A percentile compares a stretch with the other conserved stretches of the same genome.
Evolutionary conservation across 2,329 filamentous ascomycete genomes (phyloP).

Genomic region (Colletotrichum salicis): DNA sequence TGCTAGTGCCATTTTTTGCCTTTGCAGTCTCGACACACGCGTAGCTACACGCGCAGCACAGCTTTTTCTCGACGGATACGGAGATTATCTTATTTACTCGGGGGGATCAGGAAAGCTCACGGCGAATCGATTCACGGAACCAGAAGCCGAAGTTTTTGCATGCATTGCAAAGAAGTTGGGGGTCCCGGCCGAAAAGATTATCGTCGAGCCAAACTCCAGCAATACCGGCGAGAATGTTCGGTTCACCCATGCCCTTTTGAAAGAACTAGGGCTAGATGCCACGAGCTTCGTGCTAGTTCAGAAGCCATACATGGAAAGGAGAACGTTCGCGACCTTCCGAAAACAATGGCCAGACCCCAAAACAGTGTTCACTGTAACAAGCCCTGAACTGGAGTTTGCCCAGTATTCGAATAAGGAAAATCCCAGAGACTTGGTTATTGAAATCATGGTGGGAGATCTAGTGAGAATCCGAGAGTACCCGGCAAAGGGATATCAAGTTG

Average conservation of each 20-base stretch:
- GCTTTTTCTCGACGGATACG: slow-evolving; percentile 52
- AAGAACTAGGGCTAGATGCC: slow-evolving; percentile 39
- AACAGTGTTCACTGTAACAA: slow-evolving; percentile 52
- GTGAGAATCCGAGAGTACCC: slow-evolving; percentile 56
- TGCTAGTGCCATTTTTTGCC: slow-evolving; percentile 57
- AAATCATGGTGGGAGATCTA: slow-evolving; percentile 58
- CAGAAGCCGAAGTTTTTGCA: slow-evolving; percentile 57
- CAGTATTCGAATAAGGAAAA: slow-evolving; percentile 56
- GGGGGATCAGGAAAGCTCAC: slow-evolving; percentile 55
- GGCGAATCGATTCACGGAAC: slow-evolving; percentile 47
- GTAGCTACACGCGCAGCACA: slow-evolving; percentile 55
- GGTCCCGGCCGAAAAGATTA: slow-evolving; percentile 50
- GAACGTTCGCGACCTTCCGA: slow-evolving; percentile 57
- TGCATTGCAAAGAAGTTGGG: slow-evolving; percentile 51
- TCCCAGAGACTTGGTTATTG: slow-evolving; percentile 53
- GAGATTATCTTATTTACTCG: slow-evolving; percentile 55
- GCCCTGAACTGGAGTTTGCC: slow-evolving; percentile 50
- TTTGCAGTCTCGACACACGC: slow-evolving; percentile 59
- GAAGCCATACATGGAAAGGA: slow-evolving; percentile 60
- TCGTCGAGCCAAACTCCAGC: slow-evolving; percentile 52
- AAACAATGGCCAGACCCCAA: slow-evolving; percentile 55
- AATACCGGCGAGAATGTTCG: slow-evolving; percentile 61
- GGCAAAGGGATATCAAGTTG: slow-evolving; percentile 54
- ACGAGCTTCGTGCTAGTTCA: slow-evolving; percentile 55
- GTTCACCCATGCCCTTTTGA: slow-evolving; percentile 52